Percentiles rank a stretch among this genome's conserved stretches.
Conservation (phyloP, 768 basidiomycete species). For the Ephemerocybe angulata region DNA sequence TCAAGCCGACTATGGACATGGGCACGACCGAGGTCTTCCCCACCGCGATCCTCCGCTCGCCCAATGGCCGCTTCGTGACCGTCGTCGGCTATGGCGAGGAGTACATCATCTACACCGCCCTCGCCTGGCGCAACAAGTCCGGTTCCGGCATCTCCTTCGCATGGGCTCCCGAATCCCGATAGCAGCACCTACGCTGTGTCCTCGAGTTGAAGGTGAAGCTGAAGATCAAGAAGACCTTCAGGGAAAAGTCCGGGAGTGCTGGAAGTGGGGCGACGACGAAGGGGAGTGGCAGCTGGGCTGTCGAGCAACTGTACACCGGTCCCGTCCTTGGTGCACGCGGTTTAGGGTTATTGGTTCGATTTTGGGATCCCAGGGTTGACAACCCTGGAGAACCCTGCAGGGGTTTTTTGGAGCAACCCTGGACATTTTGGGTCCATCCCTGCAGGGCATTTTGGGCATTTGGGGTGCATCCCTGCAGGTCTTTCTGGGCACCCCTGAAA, state of each 20-base stretch:
- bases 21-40: constrained; percentile 95
- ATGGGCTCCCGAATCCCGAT: constrained; percentile 95
- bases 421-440: too few relatives aligned
- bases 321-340: constrained; percentile 82
- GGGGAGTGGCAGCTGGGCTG: constrained; percentile 75
- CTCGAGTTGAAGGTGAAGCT: constrained; percentile 84
- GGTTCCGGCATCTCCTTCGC: constrained; percentile 91
- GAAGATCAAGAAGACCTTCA: constrained; percentile 89
- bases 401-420: too few relatives aligned
- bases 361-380: too few relatives aligned
- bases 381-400: too few relatives aligned
- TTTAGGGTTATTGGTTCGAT: constrained; percentile 87
- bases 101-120: constrained; percentile 96
- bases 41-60: constrained; percentile 79
- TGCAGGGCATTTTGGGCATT: too few relatives aligned
- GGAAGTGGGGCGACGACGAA: constrained; percentile 66
- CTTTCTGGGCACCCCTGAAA: too few relatives aligned
- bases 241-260: constrained; percentile 61
- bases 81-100: constrained; percentile 97
- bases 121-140: constrained; percentile 99
- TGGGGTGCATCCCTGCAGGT: too few relatives aligned
- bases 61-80: constrained; percentile 96
- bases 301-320: constrained; percentile 86
- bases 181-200: constrained; percentile 95
- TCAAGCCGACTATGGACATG: constrained; percentile 82